phyloP scores from a whole-genome alignment of 2,329 filamentous ascomycete species.

The Sporothrix curviconia region DNA sequence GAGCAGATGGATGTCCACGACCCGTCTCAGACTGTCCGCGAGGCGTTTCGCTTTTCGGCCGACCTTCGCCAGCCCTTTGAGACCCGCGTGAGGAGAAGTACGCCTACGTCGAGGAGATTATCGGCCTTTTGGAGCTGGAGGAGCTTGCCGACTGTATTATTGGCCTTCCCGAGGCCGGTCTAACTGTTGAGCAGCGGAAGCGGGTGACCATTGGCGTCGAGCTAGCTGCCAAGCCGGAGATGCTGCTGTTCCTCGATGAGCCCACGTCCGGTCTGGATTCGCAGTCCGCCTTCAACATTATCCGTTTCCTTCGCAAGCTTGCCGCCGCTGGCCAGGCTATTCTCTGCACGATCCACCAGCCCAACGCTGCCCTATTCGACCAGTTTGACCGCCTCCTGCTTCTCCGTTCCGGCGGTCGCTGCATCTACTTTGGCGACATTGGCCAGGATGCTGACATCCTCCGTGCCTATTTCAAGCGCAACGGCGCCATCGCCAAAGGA shows the following conservation, averaged over 20 bases:
- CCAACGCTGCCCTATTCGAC: constrained; percentile 78
- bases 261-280: constrained; percentile 69
- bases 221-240: constrained; percentile 71
- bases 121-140: constrained; percentile 53
- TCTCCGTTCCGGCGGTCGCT: constrained; percentile 69
- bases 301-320: constrained; percentile 70
- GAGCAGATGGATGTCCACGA: constrained; percentile 59
- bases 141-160: constrained; percentile 53
- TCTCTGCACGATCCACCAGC: constrained; percentile 86
- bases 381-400: constrained; percentile 80
- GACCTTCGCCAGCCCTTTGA: constrained; percentile 51
- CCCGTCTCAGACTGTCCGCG: constrained; percentile 55
- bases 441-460: constrained; percentile 66
- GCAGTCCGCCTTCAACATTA: constrained; percentile 69
- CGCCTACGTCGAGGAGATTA: constrained; percentile 53
- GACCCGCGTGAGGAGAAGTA: constrained; percentile 49
- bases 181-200: constrained; percentile 60
- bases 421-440: constrained; percentile 82
- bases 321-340: constrained; percentile 79
- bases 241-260: constrained; percentile 73
- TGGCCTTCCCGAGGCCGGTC: constrained; percentile 58
- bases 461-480: constrained; percentile 54
- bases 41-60: constrained; percentile 58
- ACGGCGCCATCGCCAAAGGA: constrained; percentile 54
- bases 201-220: constrained; percentile 91